Conservation (phyloP, 257 asterid species). For the Anisodus tanguticus region DNA sequence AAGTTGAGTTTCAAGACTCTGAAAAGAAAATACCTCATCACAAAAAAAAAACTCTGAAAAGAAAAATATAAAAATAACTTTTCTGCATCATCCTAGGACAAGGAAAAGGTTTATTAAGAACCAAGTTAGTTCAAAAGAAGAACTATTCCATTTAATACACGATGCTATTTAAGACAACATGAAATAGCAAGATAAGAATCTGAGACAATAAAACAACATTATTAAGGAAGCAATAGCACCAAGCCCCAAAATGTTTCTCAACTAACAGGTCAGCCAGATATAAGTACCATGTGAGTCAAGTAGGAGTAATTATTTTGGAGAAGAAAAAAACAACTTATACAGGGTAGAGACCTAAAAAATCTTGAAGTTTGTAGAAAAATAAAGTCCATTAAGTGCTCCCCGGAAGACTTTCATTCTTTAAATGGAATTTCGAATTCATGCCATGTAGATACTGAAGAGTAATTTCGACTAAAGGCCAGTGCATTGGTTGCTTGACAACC, state of each 20-base stretch:
- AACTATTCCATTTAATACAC: background rate
- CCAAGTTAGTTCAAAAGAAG: background rate
- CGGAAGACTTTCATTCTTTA: background rate
- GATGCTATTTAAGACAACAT: conserved; percentile 9
- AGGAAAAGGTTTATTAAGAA: conserved; percentile 12
- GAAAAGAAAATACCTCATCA: background rate
- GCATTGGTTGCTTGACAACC: background rate
- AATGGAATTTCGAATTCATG: background rate
- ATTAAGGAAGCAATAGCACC: too few relatives aligned
- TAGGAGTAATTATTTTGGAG: background rate
- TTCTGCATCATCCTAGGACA: background rate
- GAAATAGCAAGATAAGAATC: background rate
- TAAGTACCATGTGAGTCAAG: too few relatives aligned
- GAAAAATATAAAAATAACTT: background rate
- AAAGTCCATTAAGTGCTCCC: background rate
- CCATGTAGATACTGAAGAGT: background rate
- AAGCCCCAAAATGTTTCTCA: too few relatives aligned
- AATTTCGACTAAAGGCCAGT: background rate
- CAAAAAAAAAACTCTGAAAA: too few relatives aligned
- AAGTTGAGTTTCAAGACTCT: conserved; percentile 9
- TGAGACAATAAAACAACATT: too few relatives aligned
- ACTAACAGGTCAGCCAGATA: background rate
- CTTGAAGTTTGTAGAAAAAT: background rate
- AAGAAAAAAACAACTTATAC: background rate
- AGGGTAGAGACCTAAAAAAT: background rate